phyloP scores from a whole-genome alignment of 352 stramenopile species.

The Phytophthora constricta region DNA sequence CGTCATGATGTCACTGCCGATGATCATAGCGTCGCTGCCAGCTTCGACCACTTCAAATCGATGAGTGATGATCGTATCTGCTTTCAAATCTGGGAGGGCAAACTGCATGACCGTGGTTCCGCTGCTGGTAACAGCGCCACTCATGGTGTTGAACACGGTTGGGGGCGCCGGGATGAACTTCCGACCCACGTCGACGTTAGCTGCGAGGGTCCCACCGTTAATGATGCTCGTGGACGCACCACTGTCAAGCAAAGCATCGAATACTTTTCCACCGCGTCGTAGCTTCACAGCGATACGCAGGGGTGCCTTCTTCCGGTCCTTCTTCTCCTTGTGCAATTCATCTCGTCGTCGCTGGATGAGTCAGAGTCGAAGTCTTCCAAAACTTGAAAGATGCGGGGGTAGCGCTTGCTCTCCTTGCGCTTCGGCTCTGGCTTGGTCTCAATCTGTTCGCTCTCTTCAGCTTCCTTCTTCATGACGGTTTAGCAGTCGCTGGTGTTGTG shows the following conservation, averaged over 20 bases:
- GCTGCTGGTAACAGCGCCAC: not conserved
- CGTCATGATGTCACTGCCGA: conserved; percentile 11
- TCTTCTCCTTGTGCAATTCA: not conserved
- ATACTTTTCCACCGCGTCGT: not conserved
- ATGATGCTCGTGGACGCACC: conserved; percentile 12
- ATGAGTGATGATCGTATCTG: conserved; percentile 10
- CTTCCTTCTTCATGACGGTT: not conserved
- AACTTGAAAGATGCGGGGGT: too few relatives aligned
- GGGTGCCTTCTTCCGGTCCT: too few relatives aligned
- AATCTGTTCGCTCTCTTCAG: not conserved
- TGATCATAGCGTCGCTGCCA: conserved; percentile 10
- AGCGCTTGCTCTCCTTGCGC: not conserved
- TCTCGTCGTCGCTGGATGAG: too few relatives aligned
- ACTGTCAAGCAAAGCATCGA: conserved; percentile 4
- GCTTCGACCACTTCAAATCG: conserved; percentile 12
- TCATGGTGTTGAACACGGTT: conserved; percentile 14
- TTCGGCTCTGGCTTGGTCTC: not conserved
- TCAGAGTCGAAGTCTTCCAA: too few relatives aligned
- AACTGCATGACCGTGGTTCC: conserved; percentile 1
- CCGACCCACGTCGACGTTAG: too few relatives aligned
- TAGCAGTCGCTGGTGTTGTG: conserved; percentile 6
- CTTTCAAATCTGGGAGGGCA: not conserved
- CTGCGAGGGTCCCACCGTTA: too few relatives aligned
- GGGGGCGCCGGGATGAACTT: conserved; percentile 3
- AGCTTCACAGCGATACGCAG: too few relatives aligned